These are phyloP conservation scores for Vachellia pachyceras DNA, from an alignment of 306 rosid genomes.

Conservation along the genomic window DNA sequence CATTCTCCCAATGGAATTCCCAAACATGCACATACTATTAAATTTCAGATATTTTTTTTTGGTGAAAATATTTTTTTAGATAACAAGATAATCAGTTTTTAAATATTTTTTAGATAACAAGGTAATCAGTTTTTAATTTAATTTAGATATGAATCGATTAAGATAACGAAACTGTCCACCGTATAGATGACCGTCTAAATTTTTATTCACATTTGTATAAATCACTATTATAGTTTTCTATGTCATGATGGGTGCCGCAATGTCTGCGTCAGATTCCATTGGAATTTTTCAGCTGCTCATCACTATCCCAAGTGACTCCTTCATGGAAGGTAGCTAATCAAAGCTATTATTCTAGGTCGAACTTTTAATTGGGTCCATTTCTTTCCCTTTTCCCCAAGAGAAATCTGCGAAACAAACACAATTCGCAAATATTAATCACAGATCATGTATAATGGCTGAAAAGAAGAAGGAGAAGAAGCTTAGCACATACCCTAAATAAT, in stretches of 20 bases:
- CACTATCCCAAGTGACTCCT: neutral
- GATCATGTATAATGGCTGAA: neutral
- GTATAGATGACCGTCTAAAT: neutral
- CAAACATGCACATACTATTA: too few relatives aligned
- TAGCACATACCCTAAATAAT: neutral
- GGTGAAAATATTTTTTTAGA: too few relatives aligned
- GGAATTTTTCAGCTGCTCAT: neutral
- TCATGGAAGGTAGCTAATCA: conserved; percentile 11
- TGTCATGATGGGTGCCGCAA: neutral
- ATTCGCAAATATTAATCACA: conserved; percentile 2
- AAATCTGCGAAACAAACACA: conserved; percentile 46
- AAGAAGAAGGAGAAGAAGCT: neutral
- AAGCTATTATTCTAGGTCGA: neutral
- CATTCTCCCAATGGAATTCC: too few relatives aligned
- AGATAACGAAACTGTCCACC: neutral
- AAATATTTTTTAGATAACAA: neutral
- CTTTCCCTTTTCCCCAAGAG: neutral
- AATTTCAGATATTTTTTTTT: neutral
- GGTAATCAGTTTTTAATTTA: neutral
- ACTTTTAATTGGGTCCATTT: neutral
- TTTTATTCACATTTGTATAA: neutral
- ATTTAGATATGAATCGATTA: too few relatives aligned
- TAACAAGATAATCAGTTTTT: neutral
- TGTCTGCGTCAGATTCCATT: conserved; percentile 2
- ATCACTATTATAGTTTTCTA: neutral